Conservation (phyloP, 768 basidiomycete genomes). For the Podaxis rugospora region DNA sequence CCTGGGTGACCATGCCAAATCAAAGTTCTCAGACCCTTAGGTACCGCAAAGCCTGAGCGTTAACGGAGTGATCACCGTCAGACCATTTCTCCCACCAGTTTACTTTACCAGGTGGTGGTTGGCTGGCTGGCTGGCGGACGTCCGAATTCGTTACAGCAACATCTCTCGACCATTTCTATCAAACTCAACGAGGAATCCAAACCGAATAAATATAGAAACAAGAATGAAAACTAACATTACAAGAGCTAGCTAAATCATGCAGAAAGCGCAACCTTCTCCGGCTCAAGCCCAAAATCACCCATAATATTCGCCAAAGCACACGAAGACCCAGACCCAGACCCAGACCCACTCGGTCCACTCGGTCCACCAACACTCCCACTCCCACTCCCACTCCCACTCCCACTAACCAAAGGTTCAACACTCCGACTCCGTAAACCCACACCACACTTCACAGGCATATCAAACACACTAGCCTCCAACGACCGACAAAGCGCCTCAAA, state of each 20-base stretch:
- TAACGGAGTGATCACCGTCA: too few relatives aligned
- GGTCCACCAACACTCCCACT: not conserved
- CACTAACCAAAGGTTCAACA: not conserved
- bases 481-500: slow-evolving; percentile 46
- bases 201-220: not conserved
- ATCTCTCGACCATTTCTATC: too few relatives aligned
- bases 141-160: too few relatives aligned
- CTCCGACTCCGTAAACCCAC: not conserved
- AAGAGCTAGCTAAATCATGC: not conserved
- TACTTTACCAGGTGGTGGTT: too few relatives aligned
- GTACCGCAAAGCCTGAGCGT: too few relatives aligned
- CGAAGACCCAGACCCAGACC: not conserved
- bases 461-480: slow-evolving; percentile 38
- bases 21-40: too few relatives aligned
- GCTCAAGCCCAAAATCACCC: slow-evolving; percentile 8
- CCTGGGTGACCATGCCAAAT: too few relatives aligned
- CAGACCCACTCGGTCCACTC: not conserved
- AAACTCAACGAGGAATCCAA: not conserved
- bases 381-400: not conserved
- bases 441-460: slow-evolving; percentile 14
- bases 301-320: not conserved
- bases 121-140: too few relatives aligned
- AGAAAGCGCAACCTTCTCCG: not conserved
- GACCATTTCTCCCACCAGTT: too few relatives aligned
- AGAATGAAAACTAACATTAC: not conserved